Percentiles rank a stretch among this genome's conserved stretches.
phyloP scores from a whole-genome alignment of 2,329 filamentous ascomycete species.

The Trichoderma polysporum region DNA sequence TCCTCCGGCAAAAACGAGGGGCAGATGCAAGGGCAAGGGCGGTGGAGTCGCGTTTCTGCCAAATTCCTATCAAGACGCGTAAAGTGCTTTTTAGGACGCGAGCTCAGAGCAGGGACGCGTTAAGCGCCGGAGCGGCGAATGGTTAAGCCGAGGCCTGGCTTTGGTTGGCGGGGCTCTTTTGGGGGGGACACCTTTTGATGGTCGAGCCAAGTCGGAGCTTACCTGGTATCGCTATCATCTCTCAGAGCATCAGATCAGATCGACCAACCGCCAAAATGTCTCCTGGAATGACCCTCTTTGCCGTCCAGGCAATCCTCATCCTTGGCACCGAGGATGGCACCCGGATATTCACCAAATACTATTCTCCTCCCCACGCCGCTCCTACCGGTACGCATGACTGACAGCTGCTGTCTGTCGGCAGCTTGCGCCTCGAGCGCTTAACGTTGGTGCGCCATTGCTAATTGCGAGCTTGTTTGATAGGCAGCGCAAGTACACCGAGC shows the following conservation, averaged over 20 bases:
- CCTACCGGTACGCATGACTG: slow-evolving; percentile 30
- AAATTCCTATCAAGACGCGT: slow-evolving; percentile 34
- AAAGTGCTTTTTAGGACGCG: slow-evolving; percentile 38
- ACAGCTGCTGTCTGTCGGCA: not conserved
- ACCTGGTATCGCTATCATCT: slow-evolving; percentile 15
- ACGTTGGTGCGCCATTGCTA: slow-evolving; percentile 29
- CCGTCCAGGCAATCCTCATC: slow-evolving; percentile 74
- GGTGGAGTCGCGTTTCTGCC: slow-evolving; percentile 29
- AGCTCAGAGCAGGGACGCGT: slow-evolving; percentile 22
- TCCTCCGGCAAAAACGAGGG: slow-evolving; percentile 25
- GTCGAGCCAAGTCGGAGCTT: not conserved
- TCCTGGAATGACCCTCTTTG: slow-evolving; percentile 72
- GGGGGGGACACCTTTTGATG: slow-evolving; percentile 22
- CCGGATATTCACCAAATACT: slow-evolving; percentile 94
- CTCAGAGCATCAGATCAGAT: not conserved
- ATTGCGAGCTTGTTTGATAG: slow-evolving; percentile 33
- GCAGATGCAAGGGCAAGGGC: slow-evolving; percentile 21
- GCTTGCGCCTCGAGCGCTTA: slow-evolving; percentile 15
- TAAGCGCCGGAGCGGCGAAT: slow-evolving; percentile 34
- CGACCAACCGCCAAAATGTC: slow-evolving; percentile 53
- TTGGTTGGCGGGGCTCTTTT: slow-evolving; percentile 32
- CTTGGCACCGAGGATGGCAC: slow-evolving; percentile 84
- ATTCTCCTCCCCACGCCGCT: slow-evolving; percentile 59
- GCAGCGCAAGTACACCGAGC: slow-evolving; percentile 50
- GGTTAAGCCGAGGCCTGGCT: slow-evolving; percentile 32